These are phyloP conservation scores for Tolypocladium guangdongense DNA, from an alignment of 2,329 filamentous ascomycete species.

Conservation along the genomic window DNA sequence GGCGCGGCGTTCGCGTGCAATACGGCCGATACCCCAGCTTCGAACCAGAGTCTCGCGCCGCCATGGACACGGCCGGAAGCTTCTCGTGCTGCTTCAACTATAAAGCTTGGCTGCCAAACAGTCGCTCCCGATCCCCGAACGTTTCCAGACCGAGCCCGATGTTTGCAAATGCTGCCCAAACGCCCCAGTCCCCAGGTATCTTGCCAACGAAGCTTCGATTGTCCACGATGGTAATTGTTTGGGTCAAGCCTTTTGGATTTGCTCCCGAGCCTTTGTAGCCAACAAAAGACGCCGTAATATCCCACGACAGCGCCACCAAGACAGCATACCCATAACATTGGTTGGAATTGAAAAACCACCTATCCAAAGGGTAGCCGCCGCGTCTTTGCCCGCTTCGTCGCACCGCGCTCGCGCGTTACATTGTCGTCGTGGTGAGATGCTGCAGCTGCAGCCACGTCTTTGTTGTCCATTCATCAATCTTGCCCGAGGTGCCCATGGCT, in stretches of 20 bases:
- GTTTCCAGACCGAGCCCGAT: neutral
- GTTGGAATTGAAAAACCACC: neutral
- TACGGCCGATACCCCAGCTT: neutral
- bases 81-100: neutral
- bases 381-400: neutral
- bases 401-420: neutral
- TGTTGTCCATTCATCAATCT: slow-evolving; percentile 26
- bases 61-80: neutral
- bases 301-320: neutral
- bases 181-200: neutral
- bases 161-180: neutral
- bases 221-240: neutral
- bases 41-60: neutral
- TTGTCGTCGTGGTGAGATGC: slow-evolving; percentile 8
- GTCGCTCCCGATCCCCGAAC: neutral
- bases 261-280: neutral
- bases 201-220: neutral
- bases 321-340: neutral
- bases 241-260: neutral
- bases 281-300: neutral
- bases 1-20: neutral
- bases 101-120: neutral
- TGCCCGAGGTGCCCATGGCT: slow-evolving; percentile 24
- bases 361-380: neutral
- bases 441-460: slow-evolving; percentile 24